Conservation (phyloP, 225 moss, liverwort and hornwort species). For the Marchantia paleacea region DNA sequence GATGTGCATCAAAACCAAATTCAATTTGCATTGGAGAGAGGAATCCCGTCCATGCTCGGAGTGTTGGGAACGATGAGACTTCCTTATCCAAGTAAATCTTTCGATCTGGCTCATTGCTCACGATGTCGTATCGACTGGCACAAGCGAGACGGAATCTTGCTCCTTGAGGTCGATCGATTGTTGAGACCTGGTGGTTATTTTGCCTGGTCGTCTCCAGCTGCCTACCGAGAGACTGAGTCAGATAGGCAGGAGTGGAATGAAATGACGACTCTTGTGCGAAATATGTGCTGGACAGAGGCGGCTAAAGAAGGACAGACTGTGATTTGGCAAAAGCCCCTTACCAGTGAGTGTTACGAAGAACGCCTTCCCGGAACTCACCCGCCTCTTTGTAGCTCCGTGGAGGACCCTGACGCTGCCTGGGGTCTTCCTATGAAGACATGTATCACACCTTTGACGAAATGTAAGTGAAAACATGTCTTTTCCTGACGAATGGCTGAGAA, state of each 20-base stretch:
- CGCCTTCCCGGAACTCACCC: slow-evolving; percentile 70
- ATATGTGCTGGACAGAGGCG: slow-evolving; percentile 93
- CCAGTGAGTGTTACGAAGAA: slow-evolving; percentile 82
- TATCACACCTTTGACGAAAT: slow-evolving; percentile 75
- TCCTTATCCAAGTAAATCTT: slow-evolving; percentile 92
- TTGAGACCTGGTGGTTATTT: slow-evolving; percentile 93
- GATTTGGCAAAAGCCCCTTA: slow-evolving; percentile 84
- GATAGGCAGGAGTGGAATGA: slow-evolving; percentile 73
- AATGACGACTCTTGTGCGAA: slow-evolving; percentile 73
- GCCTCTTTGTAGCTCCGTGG: slow-evolving; percentile 60
- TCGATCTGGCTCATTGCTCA: slow-evolving; percentile 96
- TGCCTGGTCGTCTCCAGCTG: slow-evolving; percentile 97
- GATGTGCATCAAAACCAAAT: slow-evolving; percentile 97
- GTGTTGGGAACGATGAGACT: slow-evolving; percentile 90
- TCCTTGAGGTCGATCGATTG: slow-evolving; percentile 88
- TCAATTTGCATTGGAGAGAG: slow-evolving; percentile 96
- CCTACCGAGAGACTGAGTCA: slow-evolving; percentile 65
- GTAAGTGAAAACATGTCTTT: slow-evolving; percentile 42
- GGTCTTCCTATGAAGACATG: slow-evolving; percentile 80
- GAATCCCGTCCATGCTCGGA: slow-evolving; percentile 92
- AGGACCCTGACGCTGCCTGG: slow-evolving; percentile 84
- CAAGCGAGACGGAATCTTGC: slow-evolving; percentile 89
- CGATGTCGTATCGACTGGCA: slow-evolving; percentile 98
- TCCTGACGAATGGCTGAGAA: too few species aligned
- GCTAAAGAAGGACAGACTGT: slow-evolving; percentile 94